phyloP scores from a whole-genome alignment of 257 asterid genomes.

The Solanum virginianum region DNA sequence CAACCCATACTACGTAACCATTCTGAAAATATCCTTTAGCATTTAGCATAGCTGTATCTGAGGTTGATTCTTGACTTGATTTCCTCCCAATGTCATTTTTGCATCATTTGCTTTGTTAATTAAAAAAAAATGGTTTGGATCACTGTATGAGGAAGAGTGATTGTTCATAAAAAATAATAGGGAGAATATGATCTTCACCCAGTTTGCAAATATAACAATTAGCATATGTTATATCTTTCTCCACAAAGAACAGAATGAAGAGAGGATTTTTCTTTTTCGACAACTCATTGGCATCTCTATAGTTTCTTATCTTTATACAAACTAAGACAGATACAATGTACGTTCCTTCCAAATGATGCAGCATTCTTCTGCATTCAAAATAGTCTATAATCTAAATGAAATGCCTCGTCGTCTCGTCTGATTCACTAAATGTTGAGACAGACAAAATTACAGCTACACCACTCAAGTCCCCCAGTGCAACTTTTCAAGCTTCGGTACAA shows the following conservation, averaged over 20 bases:
- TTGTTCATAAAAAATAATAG: not conserved
- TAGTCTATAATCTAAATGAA: not conserved
- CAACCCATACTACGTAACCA: too few relatives aligned
- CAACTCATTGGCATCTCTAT: not conserved
- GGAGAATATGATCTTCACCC: not conserved
- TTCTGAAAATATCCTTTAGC: too few relatives aligned
- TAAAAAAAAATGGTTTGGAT: too few relatives aligned
- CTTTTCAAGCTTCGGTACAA: not conserved
- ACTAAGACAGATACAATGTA: not conserved
- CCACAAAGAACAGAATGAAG: not conserved
- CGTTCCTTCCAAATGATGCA: not conserved
- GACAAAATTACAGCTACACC: not conserved
- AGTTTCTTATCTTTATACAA: not conserved
- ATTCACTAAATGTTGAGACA: not conserved
- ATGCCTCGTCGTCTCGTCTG: not conserved
- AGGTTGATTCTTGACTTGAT: too few relatives aligned
- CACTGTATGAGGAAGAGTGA: not conserved
- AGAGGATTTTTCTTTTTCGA: not conserved
- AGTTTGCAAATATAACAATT: not conserved
- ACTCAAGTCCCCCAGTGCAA: not conserved
- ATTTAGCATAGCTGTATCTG: too few relatives aligned
- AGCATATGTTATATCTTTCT: not conserved
- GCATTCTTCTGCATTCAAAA: not conserved
- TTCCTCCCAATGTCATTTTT: too few relatives aligned
- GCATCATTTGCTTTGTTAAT: not conserved